Conservation (phyloP, 1,284 basidiomycete species). For the Pseudozyma sp. region DNA sequence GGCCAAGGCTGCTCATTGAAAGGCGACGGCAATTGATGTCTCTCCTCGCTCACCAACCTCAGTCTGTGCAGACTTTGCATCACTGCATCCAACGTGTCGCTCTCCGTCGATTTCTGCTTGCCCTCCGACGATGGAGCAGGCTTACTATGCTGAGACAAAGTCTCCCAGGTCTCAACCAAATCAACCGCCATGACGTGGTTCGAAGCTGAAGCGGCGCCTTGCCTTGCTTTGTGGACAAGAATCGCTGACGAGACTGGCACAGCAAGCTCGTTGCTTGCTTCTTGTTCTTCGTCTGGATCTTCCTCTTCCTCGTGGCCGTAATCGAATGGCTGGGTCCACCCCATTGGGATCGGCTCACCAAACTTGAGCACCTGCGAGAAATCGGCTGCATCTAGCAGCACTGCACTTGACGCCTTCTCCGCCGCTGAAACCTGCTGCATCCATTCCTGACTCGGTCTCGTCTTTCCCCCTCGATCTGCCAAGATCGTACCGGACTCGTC, state of each 20-base stretch:
- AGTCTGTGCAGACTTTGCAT: slow-evolving; percentile 29
- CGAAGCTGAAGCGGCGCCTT: background rate
- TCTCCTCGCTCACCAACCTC: slow-evolving; percentile 31
- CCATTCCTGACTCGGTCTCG: slow-evolving; percentile 15
- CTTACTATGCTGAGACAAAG: background rate
- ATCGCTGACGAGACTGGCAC: slow-evolving; percentile 12
- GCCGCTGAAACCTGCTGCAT: slow-evolving; percentile 8
- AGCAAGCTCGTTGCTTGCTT: background rate
- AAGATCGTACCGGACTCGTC: slow-evolving; percentile 24
- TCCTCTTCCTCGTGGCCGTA: too few species aligned
- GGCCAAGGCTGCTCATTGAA: slow-evolving; percentile 28
- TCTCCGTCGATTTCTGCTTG: background rate
- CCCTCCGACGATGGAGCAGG: background rate
- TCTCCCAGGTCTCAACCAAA: slow-evolving; percentile 12
- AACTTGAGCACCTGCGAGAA: slow-evolving; percentile 31
- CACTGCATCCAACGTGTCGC: slow-evolving; percentile 7
- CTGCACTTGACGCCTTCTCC: slow-evolving; percentile 9
- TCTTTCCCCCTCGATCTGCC: slow-evolving; percentile 8
- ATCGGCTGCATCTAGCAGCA: slow-evolving; percentile 31
- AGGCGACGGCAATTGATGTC: slow-evolving; percentile 23
- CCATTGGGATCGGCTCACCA: slow-evolving; percentile 20
- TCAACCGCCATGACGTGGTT: slow-evolving; percentile 20
- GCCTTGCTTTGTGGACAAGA: slow-evolving; percentile 16
- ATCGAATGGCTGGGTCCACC: slow-evolving; percentile 27
- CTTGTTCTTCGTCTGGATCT: background rate